phyloP scores from a whole-genome alignment of 768 basidiomycete genomes.

The Pholiota conissans region DNA sequence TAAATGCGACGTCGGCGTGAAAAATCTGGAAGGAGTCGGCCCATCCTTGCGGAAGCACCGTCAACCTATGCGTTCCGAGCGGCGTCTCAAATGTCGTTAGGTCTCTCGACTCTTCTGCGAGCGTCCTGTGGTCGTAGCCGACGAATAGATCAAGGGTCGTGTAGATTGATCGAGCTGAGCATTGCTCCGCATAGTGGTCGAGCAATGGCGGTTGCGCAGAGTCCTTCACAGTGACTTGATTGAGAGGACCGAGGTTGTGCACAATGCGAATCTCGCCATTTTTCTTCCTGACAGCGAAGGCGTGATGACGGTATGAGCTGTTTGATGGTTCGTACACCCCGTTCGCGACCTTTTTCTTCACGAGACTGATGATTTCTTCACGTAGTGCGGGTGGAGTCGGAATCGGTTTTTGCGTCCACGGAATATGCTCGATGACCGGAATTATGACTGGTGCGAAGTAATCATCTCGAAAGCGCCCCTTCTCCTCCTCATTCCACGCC shows the following conservation, averaged over 20 bases:
- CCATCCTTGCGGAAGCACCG: constrained; percentile 34
- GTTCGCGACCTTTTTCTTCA: constrained; percentile 26
- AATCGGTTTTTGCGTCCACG: constrained; percentile 29
- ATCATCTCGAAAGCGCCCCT: constrained; percentile 24
- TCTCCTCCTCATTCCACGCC: constrained; percentile 30
- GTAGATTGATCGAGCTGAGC: not conserved
- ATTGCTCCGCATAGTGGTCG: not conserved
- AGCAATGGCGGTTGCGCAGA: not conserved
- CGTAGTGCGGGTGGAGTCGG: constrained; percentile 32
- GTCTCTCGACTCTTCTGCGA: constrained; percentile 27
- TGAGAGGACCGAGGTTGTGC: constrained; percentile 20
- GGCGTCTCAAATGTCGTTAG: constrained; percentile 28
- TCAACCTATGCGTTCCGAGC: constrained; percentile 23
- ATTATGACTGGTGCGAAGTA: constrained; percentile 25
- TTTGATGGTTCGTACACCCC: constrained; percentile 23
- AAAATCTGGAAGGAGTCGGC: constrained; percentile 30
- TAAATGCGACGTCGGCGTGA: constrained; percentile 5
- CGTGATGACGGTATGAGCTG: constrained; percentile 20
- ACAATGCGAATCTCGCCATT: constrained; percentile 17
- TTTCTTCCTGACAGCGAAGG: constrained; percentile 30
- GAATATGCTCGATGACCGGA: constrained; percentile 29
- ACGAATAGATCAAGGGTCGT: constrained; percentile 30
- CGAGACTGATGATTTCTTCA: constrained; percentile 21
- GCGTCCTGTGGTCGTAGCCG: constrained; percentile 29
- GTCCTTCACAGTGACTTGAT: constrained; percentile 7